Percentiles rank a stretch among this genome's conserved stretches.
phyloP scores from a whole-genome alignment of 352 stramenopile genomes.

The Phytophthora brassicae region DNA sequence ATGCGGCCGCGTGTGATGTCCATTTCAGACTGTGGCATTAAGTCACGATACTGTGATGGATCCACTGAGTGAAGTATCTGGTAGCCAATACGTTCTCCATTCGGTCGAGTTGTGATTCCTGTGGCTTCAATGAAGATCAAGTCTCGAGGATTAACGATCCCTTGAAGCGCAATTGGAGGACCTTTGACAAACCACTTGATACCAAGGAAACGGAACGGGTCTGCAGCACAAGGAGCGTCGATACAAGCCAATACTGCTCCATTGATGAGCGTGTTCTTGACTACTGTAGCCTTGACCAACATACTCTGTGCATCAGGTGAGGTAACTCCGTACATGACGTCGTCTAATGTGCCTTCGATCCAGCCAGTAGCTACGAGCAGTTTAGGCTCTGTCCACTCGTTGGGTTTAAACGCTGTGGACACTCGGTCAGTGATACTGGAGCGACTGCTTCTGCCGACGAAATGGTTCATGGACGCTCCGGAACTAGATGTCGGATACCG shows the following conservation, averaged over 20 bases:
- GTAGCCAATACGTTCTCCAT: slow-evolving; percentile 34
- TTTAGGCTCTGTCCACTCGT: slow-evolving; percentile 40
- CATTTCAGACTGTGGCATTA: slow-evolving; percentile 13
- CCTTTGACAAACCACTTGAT: slow-evolving; percentile 41
- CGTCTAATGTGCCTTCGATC: slow-evolving; percentile 46
- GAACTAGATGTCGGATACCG: slow-evolving; percentile 27
- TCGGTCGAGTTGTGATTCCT: slow-evolving; percentile 29
- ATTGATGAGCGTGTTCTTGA: slow-evolving; percentile 34
- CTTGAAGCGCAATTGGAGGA: slow-evolving; percentile 22
- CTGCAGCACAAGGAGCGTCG: slow-evolving; percentile 22
- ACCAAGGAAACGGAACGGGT: slow-evolving; percentile 39
- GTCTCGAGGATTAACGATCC: slow-evolving; percentile 31
- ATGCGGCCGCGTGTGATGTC: slow-evolving; percentile 34
- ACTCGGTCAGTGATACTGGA: slow-evolving; percentile 39
- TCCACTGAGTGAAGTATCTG: slow-evolving; percentile 39
- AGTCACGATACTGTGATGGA: slow-evolving; percentile 23
- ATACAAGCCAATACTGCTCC: slow-evolving; percentile 36
- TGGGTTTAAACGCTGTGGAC: slow-evolving; percentile 23
- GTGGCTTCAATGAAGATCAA: slow-evolving; percentile 39
- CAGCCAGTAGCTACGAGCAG: slow-evolving; percentile 42
- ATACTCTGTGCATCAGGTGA: slow-evolving; percentile 48
- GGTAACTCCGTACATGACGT: slow-evolving; percentile 69
- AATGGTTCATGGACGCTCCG: slow-evolving; percentile 7
- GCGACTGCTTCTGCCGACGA: slow-evolving; percentile 2
- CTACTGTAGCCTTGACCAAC: slow-evolving; percentile 44